These are phyloP conservation scores for Crithidia thermophila DNA, from an alignment of 208 protist species.

Conservation along the genomic window DNA sequence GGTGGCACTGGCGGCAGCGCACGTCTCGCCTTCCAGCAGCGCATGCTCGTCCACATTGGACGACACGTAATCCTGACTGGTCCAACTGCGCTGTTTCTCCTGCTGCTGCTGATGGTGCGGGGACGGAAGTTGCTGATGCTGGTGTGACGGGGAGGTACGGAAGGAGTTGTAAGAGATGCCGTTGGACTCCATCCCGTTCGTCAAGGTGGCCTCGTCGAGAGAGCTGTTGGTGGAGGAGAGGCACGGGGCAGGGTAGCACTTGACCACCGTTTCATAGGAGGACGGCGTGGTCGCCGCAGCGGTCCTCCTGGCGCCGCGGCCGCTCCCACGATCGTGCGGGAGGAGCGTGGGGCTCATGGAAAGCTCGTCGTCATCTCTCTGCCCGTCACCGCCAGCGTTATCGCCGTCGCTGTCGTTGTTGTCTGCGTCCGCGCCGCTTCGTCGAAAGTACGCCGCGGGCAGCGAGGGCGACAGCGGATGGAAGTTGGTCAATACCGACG, in stretches of 20 bases:
- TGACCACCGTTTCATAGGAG: neutral
- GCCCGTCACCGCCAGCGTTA: neutral
- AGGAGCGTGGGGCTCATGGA: too few species aligned
- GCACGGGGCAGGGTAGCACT: neutral
- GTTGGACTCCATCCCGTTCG: constrained; percentile 6
- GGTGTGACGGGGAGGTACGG: constrained; percentile 1
- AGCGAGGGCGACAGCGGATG: constrained; percentile 22
- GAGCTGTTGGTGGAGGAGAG: constrained; percentile 7
- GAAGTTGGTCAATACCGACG: neutral
- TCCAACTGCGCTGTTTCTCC: neutral
- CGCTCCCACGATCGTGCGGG: too few species aligned
- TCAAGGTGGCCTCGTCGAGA: neutral
- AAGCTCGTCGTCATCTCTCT: too few species aligned
- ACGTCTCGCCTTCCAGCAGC: neutral
- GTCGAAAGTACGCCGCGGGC: neutral
- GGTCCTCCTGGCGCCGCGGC: too few species aligned
- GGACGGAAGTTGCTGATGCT: neutral
- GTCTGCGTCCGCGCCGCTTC: neutral
- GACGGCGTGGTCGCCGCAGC: neutral
- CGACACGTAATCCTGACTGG: neutral
- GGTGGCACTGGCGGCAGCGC: neutral
- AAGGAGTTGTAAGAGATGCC: constrained; percentile 12
- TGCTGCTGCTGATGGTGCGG: neutral
- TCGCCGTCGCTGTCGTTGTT: neutral
- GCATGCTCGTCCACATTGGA: neutral